phyloP scores from a whole-genome alignment of 1,284 basidiomycete genomes.

The Dichomitus squalens region DNA sequence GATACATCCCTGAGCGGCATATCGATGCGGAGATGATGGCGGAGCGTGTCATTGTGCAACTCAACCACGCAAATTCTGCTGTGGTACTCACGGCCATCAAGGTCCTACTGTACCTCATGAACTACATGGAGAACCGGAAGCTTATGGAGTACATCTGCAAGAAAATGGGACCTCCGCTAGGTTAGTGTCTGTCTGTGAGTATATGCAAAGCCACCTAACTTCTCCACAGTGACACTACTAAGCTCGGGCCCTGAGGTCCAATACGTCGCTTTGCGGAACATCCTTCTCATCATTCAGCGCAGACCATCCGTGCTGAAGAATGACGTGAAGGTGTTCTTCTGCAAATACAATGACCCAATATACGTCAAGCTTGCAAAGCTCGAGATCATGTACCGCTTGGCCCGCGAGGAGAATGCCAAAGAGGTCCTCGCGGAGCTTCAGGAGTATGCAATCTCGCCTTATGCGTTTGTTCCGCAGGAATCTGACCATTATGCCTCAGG shows the following conservation, averaged over 20 bases:
- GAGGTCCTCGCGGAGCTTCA: conserved; percentile 94
- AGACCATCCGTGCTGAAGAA: conserved; percentile 92
- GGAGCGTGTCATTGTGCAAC: conserved; percentile 89
- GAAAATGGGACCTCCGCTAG: conserved; percentile 96
- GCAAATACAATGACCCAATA: conserved; percentile 99
- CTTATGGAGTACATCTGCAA: conserved; percentile 90
- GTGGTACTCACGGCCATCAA: conserved; percentile 96
- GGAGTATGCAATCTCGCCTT: conserved; percentile 61
- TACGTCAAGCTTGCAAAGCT: conserved; percentile 99
- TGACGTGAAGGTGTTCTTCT: conserved; percentile 99
- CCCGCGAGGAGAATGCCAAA: conserved; percentile 86
- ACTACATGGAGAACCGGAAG: conserved; percentile 93
- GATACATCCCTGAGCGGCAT: conserved; percentile 88
- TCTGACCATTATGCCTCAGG: conserved; percentile 43
- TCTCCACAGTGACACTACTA: conserved; percentile 78
- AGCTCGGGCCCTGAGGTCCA: conserved; percentile 98
- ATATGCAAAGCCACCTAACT: neutral
- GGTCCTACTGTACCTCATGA: conserved; percentile 95
- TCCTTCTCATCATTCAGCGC: conserved; percentile 95
- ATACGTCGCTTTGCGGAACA: conserved; percentile 97
- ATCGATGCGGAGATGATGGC: conserved; percentile 93
- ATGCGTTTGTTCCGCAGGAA: neutral
- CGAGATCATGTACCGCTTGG: conserved; percentile 97
- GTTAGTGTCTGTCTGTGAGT: conserved; percentile 44
- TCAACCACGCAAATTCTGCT: conserved; percentile 94